A percentile compares a stretch with the other conserved stretches of the same genome.
These are phyloP conservation scores for Malus fusca DNA, from an alignment of 306 rosid species.

Conservation along the genomic window DNA sequence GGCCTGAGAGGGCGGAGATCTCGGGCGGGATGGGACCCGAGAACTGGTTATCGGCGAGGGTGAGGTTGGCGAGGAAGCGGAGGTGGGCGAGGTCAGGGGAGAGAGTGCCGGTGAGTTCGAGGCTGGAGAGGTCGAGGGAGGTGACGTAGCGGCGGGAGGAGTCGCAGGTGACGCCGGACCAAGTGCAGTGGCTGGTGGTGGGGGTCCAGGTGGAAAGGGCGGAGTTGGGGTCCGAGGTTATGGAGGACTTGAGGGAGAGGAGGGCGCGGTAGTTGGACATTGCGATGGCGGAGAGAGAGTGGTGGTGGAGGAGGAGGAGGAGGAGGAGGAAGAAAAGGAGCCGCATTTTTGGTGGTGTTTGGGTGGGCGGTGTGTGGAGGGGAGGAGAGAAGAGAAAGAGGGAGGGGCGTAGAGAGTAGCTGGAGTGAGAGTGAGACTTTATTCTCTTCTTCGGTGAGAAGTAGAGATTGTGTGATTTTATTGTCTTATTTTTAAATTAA, in stretches of 20 bases:
- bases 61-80: constrained; percentile 46
- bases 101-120: constrained; percentile 52
- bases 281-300: constrained; percentile 11
- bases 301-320: constrained; percentile 18
- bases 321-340: constrained; percentile 17
- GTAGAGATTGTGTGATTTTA: neutral
- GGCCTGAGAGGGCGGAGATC: constrained; percentile 46
- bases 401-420: neutral
- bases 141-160: constrained; percentile 50
- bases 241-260: constrained; percentile 47
- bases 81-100: constrained; percentile 47
- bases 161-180: constrained; percentile 68
- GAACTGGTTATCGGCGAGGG: constrained; percentile 45
- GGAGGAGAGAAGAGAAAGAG: neutral
- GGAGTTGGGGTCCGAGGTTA: constrained; percentile 44
- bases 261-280: constrained; percentile 55
- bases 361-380: neutral
- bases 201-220: constrained; percentile 61
- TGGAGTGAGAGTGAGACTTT: neutral
- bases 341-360: constrained; percentile 26
- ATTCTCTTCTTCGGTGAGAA: neutral
- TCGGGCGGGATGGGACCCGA: constrained; percentile 59
- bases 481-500: neutral
- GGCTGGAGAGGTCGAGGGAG: constrained; percentile 50
- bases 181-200: constrained; percentile 49